Base-by-base conservation (phyloP, 2,329 filamentous ascomycete genomes). In the Fusarium sp. region DNA sequence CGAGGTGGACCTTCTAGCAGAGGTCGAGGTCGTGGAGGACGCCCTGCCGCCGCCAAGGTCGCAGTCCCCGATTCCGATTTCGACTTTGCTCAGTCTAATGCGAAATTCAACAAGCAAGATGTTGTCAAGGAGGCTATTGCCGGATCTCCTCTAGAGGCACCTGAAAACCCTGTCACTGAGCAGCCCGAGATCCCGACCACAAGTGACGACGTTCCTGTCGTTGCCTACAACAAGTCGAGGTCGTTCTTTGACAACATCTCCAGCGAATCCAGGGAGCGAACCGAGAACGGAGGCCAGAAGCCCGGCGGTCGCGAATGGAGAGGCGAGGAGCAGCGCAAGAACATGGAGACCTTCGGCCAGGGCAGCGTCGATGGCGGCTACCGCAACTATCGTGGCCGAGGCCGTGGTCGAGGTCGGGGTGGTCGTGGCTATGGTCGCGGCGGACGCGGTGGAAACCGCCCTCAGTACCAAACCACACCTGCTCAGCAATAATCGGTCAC, bases 171-270 rank as follows among this genome's bases (percentile, higher is more conserved):
- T 11, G 68, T 66, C 21, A 20, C 78, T 1, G 79, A 85, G 24
- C 78, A 78, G 13, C 74, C 75, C 4, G 81, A 84, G 37, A 38
- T 38, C 33, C 79, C 84, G 3, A 29, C 67, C 11, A 77, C 80
- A 16, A 80, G 84, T 3, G 80, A 84, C 15, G 75, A 80, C 20
- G 83, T 84, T 9, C 81, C 84, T 16, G 71, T 80, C 15, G 84
- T 80, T 15, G 84, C 89, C 1, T 99, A 99, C 82, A 95, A 98
- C 84, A 97, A 94, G 81, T 86, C 90, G 8, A 89, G 84, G 6
- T 97, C 93, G 3, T 99, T 99, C 85, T 99, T 99, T 77, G 96
- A 99, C 81, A 98, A 99, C 80, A 98, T 99, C 69, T 97, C 93
- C 2, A 97, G 93, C 71, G 96, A 99, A 78, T 88, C 93, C 66